These are phyloP conservation scores for Phialophora verrucosa DNA, from an alignment of 2,329 filamentous ascomycete species.

Conservation along the genomic window DNA sequence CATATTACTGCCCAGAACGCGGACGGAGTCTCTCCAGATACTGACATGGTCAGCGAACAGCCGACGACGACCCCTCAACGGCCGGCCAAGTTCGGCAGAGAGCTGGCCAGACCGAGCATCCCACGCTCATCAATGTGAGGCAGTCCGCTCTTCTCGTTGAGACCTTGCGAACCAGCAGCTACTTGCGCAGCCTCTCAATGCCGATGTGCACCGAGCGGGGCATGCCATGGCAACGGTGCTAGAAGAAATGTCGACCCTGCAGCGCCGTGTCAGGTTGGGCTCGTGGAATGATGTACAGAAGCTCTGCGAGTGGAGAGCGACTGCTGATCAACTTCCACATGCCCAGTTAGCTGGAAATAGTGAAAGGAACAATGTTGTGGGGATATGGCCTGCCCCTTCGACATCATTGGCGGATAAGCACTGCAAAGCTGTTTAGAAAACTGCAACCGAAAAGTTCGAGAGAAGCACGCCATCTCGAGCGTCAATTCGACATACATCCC, in stretches of 20 bases:
- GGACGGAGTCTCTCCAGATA: not conserved
- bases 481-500: conserved; percentile 15
- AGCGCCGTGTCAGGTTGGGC: not conserved
- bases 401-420: conserved; percentile 13
- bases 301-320: not conserved
- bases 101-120: conserved; percentile 4
- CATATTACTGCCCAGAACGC: not conserved
- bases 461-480: conserved; percentile 20
- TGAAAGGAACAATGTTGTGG: conserved; percentile 10
- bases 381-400: not conserved
- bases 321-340: not conserved
- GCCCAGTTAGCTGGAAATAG: not conserved
- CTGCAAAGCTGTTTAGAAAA: not conserved
- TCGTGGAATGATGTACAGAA: not conserved
- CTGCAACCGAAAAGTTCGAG: conserved; percentile 10
- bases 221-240: not conserved
- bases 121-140: not conserved
- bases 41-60: conserved; percentile 7
- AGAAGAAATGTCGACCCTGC: not conserved
- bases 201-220: not conserved
- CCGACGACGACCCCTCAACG: not conserved
- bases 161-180: not conserved
- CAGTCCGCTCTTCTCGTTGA: not conserved
- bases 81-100: conserved; percentile 3
- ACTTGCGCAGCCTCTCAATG: not conserved